Conservation (phyloP, 2,329 filamentous ascomycete genomes). For the Simplicillium sp. region DNA sequence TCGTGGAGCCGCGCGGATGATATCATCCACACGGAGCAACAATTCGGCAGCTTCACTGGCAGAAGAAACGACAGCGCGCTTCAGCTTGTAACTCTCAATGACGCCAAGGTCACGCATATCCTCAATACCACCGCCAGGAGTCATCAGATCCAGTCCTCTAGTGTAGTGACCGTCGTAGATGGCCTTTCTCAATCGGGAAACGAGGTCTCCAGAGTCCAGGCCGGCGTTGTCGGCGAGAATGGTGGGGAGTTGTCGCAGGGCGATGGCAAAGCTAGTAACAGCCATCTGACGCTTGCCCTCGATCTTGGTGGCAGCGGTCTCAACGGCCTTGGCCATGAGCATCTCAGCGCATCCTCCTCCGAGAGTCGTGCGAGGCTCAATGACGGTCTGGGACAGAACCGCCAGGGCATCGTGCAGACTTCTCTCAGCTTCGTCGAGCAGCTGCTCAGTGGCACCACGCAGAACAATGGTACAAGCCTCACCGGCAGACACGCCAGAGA, state of each 20-base stretch:
- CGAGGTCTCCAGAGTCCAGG: conserved; percentile 88
- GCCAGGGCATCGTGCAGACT: conserved; percentile 93
- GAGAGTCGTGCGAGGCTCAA: conserved; percentile 86
- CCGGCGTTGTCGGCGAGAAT: conserved; percentile 97
- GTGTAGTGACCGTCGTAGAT: conserved; percentile 93
- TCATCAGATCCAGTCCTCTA: conserved; percentile 81
- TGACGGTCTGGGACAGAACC: conserved; percentile 92
- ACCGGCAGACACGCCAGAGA: conserved; percentile 89
- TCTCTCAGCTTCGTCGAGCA: conserved; percentile 92
- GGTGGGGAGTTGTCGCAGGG: conserved; percentile 86
- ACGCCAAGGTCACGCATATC: conserved; percentile 96
- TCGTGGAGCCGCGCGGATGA: conserved; percentile 86
- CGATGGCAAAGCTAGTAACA: conserved; percentile 80
- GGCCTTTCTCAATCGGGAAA: conserved; percentile 81
- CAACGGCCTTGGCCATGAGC: conserved; percentile 97
- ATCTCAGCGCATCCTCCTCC: conserved; percentile 97
- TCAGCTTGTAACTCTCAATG: conserved; percentile 97
- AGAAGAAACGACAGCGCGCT: conserved; percentile 93
- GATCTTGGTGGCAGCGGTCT: conserved; percentile 84
- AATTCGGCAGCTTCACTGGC: conserved; percentile 95
- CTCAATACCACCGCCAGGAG: conserved; percentile 81
- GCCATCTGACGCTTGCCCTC: conserved; percentile 96
- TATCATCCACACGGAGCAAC: conserved; percentile 90
- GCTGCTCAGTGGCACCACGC: conserved; percentile 90
- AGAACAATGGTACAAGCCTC: conserved; percentile 95